phyloP scores from a whole-genome alignment of 805 yeast genomes.

The Priceomyces castillae region DNA sequence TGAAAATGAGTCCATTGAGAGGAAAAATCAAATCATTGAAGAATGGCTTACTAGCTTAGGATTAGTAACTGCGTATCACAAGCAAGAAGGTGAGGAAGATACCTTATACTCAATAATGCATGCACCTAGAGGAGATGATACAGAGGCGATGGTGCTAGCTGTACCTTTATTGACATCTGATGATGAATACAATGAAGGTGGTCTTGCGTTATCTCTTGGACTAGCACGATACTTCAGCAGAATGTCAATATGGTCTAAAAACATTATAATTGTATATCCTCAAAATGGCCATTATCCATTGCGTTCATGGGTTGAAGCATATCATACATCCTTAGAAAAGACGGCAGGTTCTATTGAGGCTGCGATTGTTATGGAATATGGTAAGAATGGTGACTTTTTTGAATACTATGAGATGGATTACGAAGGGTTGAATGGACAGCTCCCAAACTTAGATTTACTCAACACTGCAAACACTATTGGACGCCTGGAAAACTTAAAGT shows the following conservation, averaged over 20 bases:
- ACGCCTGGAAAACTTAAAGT: slow-evolving; percentile 71
- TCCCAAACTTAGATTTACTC: slow-evolving; percentile 88
- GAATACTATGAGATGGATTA: slow-evolving; percentile 72
- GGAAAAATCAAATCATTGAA: slow-evolving; percentile 47
- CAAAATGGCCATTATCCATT: slow-evolving; percentile 65
- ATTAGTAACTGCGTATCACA: slow-evolving; percentile 51
- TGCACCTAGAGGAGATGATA: slow-evolving; percentile 93
- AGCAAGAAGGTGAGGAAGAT: slow-evolving; percentile 40
- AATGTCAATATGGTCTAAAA: slow-evolving; percentile 95
- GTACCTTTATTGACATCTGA: slow-evolving; percentile 83
- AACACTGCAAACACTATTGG: slow-evolving; percentile 76
- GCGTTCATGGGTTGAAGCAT: slow-evolving; percentile 90
- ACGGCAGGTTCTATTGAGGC: slow-evolving; percentile 95
- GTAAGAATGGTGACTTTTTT: slow-evolving; percentile 63
- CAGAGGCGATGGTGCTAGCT: slow-evolving; percentile 88
- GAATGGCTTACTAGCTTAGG: slow-evolving; percentile 73
- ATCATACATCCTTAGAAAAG: slow-evolving; percentile 76
- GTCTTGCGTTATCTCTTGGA: slow-evolving; percentile 67
- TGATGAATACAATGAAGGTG: slow-evolving; percentile 70
- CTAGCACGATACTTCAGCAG: slow-evolving; percentile 76
- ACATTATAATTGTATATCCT: slow-evolving; percentile 82
- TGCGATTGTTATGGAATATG: slow-evolving; percentile 80
- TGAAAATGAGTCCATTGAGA: slow-evolving; percentile 23
- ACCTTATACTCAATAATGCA: slow-evolving; percentile 77
- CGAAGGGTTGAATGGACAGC: slow-evolving; percentile 91